A percentile compares a stretch with the other conserved stretches of the same genome.
These are phyloP conservation scores for Ceratocystis ficicola DNA, from an alignment of 2,329 filamentous ascomycete genomes.

Conservation along the genomic window DNA sequence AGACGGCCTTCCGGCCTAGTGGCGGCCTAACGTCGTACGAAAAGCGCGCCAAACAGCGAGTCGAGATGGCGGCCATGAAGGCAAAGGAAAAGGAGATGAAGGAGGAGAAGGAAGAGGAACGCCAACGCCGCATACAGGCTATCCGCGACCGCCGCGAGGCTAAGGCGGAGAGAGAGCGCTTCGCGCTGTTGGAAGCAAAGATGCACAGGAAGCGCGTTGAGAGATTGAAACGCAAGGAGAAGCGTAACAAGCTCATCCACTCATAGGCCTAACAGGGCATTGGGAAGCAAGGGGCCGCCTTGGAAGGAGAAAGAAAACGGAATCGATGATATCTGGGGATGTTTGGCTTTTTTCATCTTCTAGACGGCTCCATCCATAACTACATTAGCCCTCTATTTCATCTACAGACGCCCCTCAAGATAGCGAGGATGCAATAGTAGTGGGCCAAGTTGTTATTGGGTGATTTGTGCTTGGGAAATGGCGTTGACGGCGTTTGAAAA, in stretches of 20 bases:
- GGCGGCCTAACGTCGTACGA: slow-evolving; percentile 68
- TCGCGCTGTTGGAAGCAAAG: slow-evolving; percentile 88
- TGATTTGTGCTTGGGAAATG: slow-evolving; percentile 11
- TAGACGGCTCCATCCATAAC: neutral
- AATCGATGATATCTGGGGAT: neutral
- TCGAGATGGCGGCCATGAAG: slow-evolving; percentile 64
- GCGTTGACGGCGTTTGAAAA: slow-evolving; percentile 19
- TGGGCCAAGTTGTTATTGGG: neutral
- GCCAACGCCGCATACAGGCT: slow-evolving; percentile 66
- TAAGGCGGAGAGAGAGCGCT: slow-evolving; percentile 87
- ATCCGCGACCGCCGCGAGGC: slow-evolving; percentile 76
- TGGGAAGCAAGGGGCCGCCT: neutral
- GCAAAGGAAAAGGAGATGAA: slow-evolving; percentile 92
- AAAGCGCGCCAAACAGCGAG: slow-evolving; percentile 59
- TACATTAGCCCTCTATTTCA: neutral
- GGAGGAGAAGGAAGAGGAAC: slow-evolving; percentile 83
- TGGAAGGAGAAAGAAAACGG: too few relatives aligned
- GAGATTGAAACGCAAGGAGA: slow-evolving; percentile 85
- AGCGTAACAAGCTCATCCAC: slow-evolving; percentile 77
- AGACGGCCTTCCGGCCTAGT: slow-evolving; percentile 73
- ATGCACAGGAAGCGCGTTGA: slow-evolving; percentile 96
- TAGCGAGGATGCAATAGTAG: neutral
- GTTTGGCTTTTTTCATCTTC: slow-evolving; percentile 11
- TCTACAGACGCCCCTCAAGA: neutral
- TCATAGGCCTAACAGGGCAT: slow-evolving; percentile 35